phyloP scores from a whole-genome alignment of 371 early-diverging fungal genomes.

The Syncephalis plumigaleata region DNA sequence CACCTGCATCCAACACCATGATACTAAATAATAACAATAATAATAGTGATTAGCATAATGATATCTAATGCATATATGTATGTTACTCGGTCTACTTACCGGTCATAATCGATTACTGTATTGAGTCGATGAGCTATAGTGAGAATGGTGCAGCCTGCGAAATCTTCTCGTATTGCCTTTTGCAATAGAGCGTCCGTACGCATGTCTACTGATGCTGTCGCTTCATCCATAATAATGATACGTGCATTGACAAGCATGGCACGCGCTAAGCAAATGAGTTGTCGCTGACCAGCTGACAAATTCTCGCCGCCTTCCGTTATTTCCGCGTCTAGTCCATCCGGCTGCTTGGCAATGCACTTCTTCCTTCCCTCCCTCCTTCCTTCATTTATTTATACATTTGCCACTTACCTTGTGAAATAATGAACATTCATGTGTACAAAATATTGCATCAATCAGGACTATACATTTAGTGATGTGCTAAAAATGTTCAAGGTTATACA shows the following conservation, averaged over 20 bases:
- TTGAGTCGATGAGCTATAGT: slow-evolving; percentile 69
- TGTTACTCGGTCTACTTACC: slow-evolving; percentile 5
- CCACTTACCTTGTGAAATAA: slow-evolving; percentile 33
- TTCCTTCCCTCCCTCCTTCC: slow-evolving; percentile 39
- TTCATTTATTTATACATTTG: slow-evolving; percentile 29
- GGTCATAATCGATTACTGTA: slow-evolving; percentile 70
- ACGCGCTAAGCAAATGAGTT: slow-evolving; percentile 62
- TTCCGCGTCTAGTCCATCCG: slow-evolving; percentile 30
- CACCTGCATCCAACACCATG: slow-evolving; percentile 34
- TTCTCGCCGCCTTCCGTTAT: slow-evolving; percentile 36
- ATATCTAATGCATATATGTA: slow-evolving; percentile 19
- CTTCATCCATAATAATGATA: slow-evolving; percentile 55
- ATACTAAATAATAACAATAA: slow-evolving; percentile 39
- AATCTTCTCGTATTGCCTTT: slow-evolving; percentile 61
- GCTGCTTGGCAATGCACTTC: slow-evolving; percentile 22
- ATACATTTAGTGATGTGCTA: too few relatives aligned
- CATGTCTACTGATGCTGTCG: slow-evolving; percentile 38
- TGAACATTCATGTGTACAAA: slow-evolving; percentile 33
- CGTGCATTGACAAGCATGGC: slow-evolving; percentile 50
- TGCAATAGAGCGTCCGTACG: slow-evolving; percentile 54
- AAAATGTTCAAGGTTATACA: too few relatives aligned
- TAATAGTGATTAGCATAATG: slow-evolving; percentile 34
- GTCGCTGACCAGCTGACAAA: slow-evolving; percentile 66
- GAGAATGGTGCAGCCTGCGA: slow-evolving; percentile 62
- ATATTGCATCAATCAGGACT: too few relatives aligned